These are phyloP conservation scores for Suillus alpinus DNA, from an alignment of 768 basidiomycete species.

Conservation along the genomic window DNA sequence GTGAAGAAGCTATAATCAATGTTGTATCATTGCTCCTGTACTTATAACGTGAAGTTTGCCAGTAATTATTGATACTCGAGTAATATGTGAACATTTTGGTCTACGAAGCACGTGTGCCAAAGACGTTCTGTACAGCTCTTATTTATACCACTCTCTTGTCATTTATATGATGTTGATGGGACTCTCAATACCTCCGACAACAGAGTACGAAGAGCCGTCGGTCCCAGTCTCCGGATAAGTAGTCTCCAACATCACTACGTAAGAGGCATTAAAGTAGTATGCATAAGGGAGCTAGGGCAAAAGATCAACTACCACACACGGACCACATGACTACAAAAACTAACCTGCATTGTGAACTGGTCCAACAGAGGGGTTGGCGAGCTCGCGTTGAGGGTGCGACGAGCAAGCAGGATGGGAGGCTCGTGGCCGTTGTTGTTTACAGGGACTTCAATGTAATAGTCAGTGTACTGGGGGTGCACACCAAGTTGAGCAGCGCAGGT, in stretches of 20 bases:
- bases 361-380: constrained; percentile 6
- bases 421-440: constrained; percentile 29
- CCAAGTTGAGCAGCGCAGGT: constrained; percentile 23
- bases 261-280: constrained; percentile 19
- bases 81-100: neutral
- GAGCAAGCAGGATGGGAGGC: constrained; percentile 27
- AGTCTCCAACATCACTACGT: constrained; percentile 22
- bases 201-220: constrained; percentile 19
- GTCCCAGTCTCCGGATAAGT: constrained; percentile 21
- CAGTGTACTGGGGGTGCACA: constrained; percentile 23
- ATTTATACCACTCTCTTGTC: neutral
- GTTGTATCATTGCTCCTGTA: neutral
- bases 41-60: neutral
- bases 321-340: neutral
- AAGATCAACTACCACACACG: constrained; percentile 3
- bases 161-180: constrained; percentile 9
- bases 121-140: neutral
- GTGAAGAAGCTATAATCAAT: neutral
- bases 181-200: constrained; percentile 19
- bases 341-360: constrained; percentile 19
- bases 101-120: neutral
- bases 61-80: neutral
- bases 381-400: constrained; percentile 13
- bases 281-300: constrained; percentile 24
- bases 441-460: constrained; percentile 34